A percentile compares a stretch with the other conserved stretches of the same genome.
phyloP scores from a whole-genome alignment of 179 eudicot genomes.

The Beta lomatogona region DNA sequence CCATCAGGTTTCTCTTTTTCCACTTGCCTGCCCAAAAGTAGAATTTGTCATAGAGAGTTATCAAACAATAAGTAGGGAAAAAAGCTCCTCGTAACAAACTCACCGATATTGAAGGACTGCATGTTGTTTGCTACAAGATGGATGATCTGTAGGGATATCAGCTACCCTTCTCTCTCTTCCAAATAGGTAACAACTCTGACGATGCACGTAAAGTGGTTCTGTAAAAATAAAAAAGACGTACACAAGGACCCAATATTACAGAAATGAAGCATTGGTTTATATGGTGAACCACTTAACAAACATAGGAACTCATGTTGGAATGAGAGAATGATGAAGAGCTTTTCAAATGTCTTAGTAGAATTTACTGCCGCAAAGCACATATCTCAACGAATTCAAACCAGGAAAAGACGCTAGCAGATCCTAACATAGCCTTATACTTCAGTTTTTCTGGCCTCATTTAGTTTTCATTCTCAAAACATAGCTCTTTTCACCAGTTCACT shows the following conservation, averaged over 20 bases:
- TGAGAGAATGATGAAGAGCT: too few relatives aligned
- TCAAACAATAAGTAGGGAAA: neutral
- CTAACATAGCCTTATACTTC: neutral
- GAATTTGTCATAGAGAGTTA: slow-evolving; percentile 11
- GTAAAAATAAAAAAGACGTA: slow-evolving; percentile 24
- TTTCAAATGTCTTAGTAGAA: too few relatives aligned
- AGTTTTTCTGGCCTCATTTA: neutral
- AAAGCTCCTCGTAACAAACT: slow-evolving; percentile 14
- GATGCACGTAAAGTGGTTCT: slow-evolving; percentile 96
- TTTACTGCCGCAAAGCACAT: neutral
- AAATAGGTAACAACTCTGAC: slow-evolving; percentile 90
- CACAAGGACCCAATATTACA: neutral
- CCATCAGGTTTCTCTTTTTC: slow-evolving; percentile 88
- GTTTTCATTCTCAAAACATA: too few relatives aligned
- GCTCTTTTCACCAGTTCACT: too few relatives aligned
- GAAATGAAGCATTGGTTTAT: slow-evolving; percentile 6
- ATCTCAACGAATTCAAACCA: neutral
- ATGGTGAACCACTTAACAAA: neutral
- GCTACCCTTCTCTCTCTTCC: slow-evolving; percentile 98
- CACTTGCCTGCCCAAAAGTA: slow-evolving; percentile 69
- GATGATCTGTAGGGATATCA: slow-evolving; percentile 94
- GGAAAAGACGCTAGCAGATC: neutral
- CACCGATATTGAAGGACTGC: slow-evolving; percentile 91
- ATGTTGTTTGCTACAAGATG: slow-evolving; percentile 98
- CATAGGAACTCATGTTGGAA: neutral